These are phyloP conservation scores for Solanum clarkiae DNA, from an alignment of 257 asterid species.

Conservation along the genomic window DNA sequence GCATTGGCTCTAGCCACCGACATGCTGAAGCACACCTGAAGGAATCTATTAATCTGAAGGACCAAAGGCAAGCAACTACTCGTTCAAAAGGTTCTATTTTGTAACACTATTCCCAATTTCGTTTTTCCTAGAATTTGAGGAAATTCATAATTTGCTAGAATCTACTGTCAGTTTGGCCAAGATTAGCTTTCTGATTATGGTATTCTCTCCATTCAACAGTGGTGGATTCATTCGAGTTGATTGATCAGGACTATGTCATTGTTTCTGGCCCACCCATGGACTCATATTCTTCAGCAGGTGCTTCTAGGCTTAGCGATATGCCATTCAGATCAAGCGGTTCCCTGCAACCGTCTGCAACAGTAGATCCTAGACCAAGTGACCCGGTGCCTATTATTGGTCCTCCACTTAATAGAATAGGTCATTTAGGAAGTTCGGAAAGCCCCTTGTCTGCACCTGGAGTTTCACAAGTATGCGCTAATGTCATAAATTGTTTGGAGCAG, in stretches of 20 bases:
- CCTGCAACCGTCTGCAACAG: constrained; percentile 22
- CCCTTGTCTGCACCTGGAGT: constrained; percentile 49
- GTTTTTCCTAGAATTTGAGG: neutral
- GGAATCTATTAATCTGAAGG: constrained; percentile 33
- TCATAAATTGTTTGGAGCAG: constrained; percentile 36
- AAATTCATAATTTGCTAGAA: neutral
- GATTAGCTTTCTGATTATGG: constrained; percentile 1
- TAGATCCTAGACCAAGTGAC: constrained; percentile 31
- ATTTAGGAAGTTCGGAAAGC: constrained; percentile 33
- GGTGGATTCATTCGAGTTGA: constrained; percentile 53
- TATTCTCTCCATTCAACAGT: constrained; percentile 29
- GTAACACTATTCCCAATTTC: neutral
- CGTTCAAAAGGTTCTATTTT: constrained; percentile 36
- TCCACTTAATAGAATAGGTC: constrained; percentile 25
- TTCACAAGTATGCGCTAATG: constrained; percentile 46
- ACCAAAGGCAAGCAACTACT: constrained; percentile 23
- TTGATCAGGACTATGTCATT: constrained; percentile 73
- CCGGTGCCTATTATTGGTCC: constrained; percentile 45
- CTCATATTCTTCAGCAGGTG: constrained; percentile 42
- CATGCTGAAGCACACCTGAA: constrained; percentile 42
- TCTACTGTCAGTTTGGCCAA: neutral
- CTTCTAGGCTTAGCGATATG: constrained; percentile 32
- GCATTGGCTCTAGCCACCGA: constrained; percentile 10
- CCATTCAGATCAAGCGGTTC: constrained; percentile 39
- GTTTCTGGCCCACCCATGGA: constrained; percentile 64